Evolutionary conservation across 805 yeast genomes (phyloP), one percentile per base, ranked within the genome.

Genomic region (Vanderwaltozyma verrucispora): DNA sequence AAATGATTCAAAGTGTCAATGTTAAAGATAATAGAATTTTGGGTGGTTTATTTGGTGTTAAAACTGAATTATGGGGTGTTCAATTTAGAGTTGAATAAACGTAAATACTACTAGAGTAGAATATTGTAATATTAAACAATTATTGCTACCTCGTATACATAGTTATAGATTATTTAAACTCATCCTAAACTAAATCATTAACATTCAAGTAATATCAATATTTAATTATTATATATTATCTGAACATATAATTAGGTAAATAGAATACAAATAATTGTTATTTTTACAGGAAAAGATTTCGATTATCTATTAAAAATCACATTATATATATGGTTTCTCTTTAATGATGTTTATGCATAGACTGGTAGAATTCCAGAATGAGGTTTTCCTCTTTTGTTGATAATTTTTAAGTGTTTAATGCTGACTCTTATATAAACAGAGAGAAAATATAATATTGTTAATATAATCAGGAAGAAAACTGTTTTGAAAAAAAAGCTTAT

Each of bases 61-160:
- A 49, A 36, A 54, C 40, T 46, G 56, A 53, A 54, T 37, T 47
- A 21, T 59, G 62, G 62, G 61, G 61, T 15, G 51, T 45, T 55
- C 68, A 43, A 61, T 69, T 42, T 64, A 69, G 52, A 42, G 48
- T 53, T 25, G 50, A 50, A 30, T 36, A 45, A 30, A 44, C 11
- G 9, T 21, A 6, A n/a, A n/a, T n/a, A n/a, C n/a, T n/a, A n/a
- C n/a, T n/a, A n/a, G n/a, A n/a, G n/a, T n/a, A n/a, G n/a, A n/a
- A n/a, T n/a, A n/a, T n/a, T n/a, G n/a, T n/a, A n/a, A n/a, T n/a
- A n/a, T n/a, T n/a, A n/a, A n/a, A n/a, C n/a, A n/a, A n/a, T n/a
- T n/a, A n/a, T n/a, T n/a, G n/a, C n/a, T n/a, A n/a, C n/a, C n/a
- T n/a, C n/a, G n/a, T n/a, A n/a, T n/a, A n/a, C n/a, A n/a, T n/a